Conservation (phyloP, 176 grass and related monocot genomes). For the Stipa capillata region DNA sequence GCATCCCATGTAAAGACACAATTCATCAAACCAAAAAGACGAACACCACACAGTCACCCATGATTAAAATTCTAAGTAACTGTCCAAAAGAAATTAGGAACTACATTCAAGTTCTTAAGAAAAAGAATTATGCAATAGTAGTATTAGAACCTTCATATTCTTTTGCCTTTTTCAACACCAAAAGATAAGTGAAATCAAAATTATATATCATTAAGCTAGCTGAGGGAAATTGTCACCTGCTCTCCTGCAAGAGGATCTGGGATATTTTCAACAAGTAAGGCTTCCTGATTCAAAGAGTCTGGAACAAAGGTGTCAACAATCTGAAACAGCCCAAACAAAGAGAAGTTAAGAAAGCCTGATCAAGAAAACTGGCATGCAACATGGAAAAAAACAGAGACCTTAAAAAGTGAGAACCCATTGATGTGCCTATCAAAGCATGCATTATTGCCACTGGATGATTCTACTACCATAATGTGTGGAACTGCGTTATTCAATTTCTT, state of each 20-base stretch:
- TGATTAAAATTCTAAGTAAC: neutral
- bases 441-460: neutral
- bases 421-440: neutral
- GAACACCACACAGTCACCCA: neutral
- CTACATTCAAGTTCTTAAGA: neutral
- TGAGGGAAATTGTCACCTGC: conserved; percentile 43
- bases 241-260: conserved; percentile 85
- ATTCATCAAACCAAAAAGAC: neutral
- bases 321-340: conserved; percentile 32
- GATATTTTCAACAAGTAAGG: conserved; percentile 75
- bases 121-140: neutral
- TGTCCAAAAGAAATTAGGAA: neutral
- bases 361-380: neutral
- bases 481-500: conserved; percentile 8
- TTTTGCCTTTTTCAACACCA: neutral
- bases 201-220: neutral
- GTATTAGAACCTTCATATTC: neutral
- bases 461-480: neutral
- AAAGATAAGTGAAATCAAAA: neutral
- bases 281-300: conserved; percentile 67
- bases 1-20: neutral
- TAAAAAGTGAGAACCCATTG: neutral
- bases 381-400: neutral
- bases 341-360: neutral
- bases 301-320: conserved; percentile 62